phyloP scores from a whole-genome alignment of 768 basidiomycete genomes.

The Coprinopsis sp. region DNA sequence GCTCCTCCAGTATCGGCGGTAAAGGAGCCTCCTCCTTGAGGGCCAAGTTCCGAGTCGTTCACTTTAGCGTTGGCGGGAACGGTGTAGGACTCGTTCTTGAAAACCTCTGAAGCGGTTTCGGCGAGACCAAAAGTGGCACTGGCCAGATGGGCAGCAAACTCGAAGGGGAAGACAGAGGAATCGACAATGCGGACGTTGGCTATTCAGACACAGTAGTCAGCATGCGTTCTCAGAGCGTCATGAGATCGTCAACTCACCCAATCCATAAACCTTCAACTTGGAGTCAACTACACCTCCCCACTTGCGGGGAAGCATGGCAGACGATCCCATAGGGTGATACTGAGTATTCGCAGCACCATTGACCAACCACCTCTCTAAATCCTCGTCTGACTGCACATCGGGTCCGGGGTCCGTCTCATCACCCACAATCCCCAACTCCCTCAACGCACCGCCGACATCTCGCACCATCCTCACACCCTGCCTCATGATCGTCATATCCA shows the following conservation, averaged over 20 bases:
- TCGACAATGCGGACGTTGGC: conserved; percentile 23
- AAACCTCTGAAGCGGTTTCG: too few species aligned
- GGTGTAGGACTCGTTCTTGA: too few species aligned
- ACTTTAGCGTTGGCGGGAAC: too few species aligned
- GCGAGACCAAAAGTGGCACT: too few species aligned
- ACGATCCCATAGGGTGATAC: conserved; percentile 46
- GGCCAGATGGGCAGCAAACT: too few species aligned
- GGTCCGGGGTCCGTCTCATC: conserved; percentile 22
- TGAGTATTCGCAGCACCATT: conserved; percentile 40
- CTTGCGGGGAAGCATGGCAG: conserved; percentile 26
- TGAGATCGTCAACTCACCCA: conserved; percentile 16
- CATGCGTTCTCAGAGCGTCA: neutral
- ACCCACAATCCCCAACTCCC: conserved; percentile 26
- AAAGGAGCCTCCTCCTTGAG: too few species aligned
- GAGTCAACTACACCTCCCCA: conserved; percentile 29
- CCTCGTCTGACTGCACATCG: conserved; percentile 47
- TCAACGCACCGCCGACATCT: conserved; percentile 47
- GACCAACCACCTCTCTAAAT: conserved; percentile 47
- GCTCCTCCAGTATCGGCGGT: too few species aligned
- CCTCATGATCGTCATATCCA: conserved; percentile 45
- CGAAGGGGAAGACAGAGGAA: too few species aligned
- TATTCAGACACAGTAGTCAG: neutral
- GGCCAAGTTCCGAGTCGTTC: too few species aligned
- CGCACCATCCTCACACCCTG: conserved; percentile 61
- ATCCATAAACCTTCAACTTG: conserved; percentile 25